Percentiles rank a stretch among this genome's conserved stretches.
Conservation (phyloP, 768 basidiomycete genomes). For the Suillus weaverae region DNA sequence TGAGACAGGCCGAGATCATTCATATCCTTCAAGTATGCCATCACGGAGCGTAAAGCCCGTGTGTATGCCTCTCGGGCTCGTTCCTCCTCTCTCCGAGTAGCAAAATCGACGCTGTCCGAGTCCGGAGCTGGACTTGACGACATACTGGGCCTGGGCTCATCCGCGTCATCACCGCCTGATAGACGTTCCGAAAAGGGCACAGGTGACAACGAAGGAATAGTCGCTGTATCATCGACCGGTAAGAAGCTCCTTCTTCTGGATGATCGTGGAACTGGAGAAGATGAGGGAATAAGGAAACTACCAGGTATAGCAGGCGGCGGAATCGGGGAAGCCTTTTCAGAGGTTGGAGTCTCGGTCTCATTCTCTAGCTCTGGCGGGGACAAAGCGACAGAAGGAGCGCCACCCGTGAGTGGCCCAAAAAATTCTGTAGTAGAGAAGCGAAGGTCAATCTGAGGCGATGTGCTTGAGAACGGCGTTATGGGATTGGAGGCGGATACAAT, state of each 20-base stretch:
- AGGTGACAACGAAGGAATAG: conserved; percentile 62
- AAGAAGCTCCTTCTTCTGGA: conserved; percentile 87
- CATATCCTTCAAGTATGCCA: conserved; percentile 96
- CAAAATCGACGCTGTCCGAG: conserved; percentile 42
- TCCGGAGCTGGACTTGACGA: conserved; percentile 48
- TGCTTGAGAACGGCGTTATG: conserved; percentile 36
- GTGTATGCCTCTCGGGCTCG: conserved; percentile 69
- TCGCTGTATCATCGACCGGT: conserved; percentile 70
- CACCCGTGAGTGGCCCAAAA: conserved; percentile 48
- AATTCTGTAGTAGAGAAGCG: conserved; percentile 72
- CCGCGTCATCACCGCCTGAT: conserved; percentile 39
- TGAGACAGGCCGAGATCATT: conserved; percentile 82
- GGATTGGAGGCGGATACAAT: conserved; percentile 24
- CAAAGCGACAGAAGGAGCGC: conserved; percentile 33
- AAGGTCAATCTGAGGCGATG: conserved; percentile 63
- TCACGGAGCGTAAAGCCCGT: conserved; percentile 83
- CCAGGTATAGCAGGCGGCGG: conserved; percentile 14
- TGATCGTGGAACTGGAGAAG: conserved; percentile 46
- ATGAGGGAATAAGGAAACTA: conserved; percentile 40
- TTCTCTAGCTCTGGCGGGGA: conserved; percentile 18
- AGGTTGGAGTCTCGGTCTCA: background rate
- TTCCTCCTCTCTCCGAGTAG: conserved; percentile 67
- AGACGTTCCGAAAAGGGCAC: conserved; percentile 59
- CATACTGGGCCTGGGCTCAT: conserved; percentile 25
- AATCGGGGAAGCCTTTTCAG: conserved; percentile 8